Evolutionary conservation across 106 monocot genomes (phyloP).

Genomic region (Agapanthus africanus): DNA sequence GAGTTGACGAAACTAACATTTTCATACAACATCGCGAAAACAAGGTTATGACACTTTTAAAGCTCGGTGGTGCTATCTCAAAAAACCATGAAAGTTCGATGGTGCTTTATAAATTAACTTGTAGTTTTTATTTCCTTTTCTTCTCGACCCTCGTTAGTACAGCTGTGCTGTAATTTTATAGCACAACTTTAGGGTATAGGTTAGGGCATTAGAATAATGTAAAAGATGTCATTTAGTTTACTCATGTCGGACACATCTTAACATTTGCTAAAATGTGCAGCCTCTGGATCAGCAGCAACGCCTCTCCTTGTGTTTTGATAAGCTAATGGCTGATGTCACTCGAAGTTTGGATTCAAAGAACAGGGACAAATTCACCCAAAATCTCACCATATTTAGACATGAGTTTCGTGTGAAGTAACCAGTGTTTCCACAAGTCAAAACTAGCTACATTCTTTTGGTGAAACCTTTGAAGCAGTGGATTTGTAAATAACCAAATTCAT

Average conservation of each 20-base stretch:
- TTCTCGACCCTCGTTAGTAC: not conserved
- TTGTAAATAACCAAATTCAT: slow-evolving; percentile 1
- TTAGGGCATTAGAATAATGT: not conserved
- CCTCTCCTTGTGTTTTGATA: slow-evolving; percentile 70
- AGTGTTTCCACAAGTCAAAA: not conserved
- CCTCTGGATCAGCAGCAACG: slow-evolving; percentile 79
- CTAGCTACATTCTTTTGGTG: not conserved
- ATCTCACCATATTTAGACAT: slow-evolving; percentile 71
- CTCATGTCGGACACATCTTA: too few species aligned
- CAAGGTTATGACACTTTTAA: too few species aligned
- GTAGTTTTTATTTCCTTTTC: not conserved
- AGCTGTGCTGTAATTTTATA: not conserved
- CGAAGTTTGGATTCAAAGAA: slow-evolving; percentile 86
- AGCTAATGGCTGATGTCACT: slow-evolving; percentile 86
- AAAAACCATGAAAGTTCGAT: too few species aligned
- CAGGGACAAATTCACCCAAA: slow-evolving; percentile 91
- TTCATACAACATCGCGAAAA: too few species aligned
- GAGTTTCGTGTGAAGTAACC: slow-evolving; percentile 84
- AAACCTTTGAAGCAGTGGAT: not conserved
- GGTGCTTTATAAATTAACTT: too few species aligned
- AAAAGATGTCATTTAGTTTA: too few species aligned
- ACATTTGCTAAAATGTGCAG: slow-evolving; percentile 34
- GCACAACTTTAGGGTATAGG: not conserved
- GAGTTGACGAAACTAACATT: too few species aligned
- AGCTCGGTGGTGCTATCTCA: too few species aligned